phyloP scores from a whole-genome alignment of 805 yeast genomes.

The Phaffomyces opuntiae region DNA sequence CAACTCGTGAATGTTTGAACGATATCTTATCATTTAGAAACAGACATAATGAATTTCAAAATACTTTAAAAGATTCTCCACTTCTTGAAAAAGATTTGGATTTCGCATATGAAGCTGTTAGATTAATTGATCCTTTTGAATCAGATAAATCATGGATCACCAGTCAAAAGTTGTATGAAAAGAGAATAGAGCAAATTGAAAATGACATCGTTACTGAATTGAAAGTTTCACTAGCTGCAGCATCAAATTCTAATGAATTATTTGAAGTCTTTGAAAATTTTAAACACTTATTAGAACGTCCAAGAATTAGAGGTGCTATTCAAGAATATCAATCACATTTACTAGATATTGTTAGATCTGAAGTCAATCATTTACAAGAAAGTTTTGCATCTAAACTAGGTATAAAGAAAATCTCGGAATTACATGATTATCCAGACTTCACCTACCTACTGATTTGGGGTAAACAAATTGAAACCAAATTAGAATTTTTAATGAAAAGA shows the following conservation, averaged over 20 bases:
- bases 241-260: slow-evolving; percentile 40
- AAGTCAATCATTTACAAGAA: slow-evolving; percentile 35
- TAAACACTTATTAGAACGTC: slow-evolving; percentile 41
- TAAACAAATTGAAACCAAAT: slow-evolving; percentile 39
- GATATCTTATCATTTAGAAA: slow-evolving; percentile 40
- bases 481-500: slow-evolving; percentile 34
- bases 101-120: slow-evolving; percentile 35
- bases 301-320: slow-evolving; percentile 49
- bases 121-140: slow-evolving; percentile 31
- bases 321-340: slow-evolving; percentile 52
- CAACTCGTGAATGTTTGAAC: slow-evolving; percentile 36
- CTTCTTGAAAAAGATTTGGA: slow-evolving; percentile 26
- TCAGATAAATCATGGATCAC: slow-evolving; percentile 33
- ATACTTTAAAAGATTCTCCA: slow-evolving; percentile 25
- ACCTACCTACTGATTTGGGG: slow-evolving; percentile 46
- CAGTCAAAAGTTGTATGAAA: slow-evolving; percentile 36
- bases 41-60: slow-evolving; percentile 44
- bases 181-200: slow-evolving; percentile 39
- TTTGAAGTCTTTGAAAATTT: slow-evolving; percentile 44
- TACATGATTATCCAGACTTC: slow-evolving; percentile 41
- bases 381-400: slow-evolving; percentile 30
- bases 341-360: slow-evolving; percentile 40
- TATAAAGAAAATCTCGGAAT: slow-evolving; percentile 30
- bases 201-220: slow-evolving; percentile 34
- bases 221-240: slow-evolving; percentile 30